Evolutionary conservation across 1,284 basidiomycete species (phyloP), one percentile per base, ranked within the genome.

Genomic region (Boletus putidus): DNA sequence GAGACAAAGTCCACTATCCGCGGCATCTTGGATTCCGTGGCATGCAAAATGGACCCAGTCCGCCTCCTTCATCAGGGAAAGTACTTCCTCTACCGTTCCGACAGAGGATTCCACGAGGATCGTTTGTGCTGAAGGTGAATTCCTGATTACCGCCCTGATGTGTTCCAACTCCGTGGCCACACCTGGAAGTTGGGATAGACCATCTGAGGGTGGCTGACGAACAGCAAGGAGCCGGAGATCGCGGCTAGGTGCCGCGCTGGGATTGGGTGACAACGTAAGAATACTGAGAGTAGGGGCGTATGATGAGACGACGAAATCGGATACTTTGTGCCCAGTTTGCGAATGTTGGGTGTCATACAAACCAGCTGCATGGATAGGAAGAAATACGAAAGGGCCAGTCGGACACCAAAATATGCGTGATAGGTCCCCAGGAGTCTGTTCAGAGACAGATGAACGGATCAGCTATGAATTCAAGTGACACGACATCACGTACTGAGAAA

Each of bases 391-490:
- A 15, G 53, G 60, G 6, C 60, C 60, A 2, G 60, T 62, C 1
- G 60, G 60, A 27, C 60, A 61, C 60, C 61, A 62, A 42, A 59
- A 62, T n/a, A 62, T 37, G 29, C 61, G 61, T 3, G 46, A 31
- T 25, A 49, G 12, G 3, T 53, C n/a, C 25, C 48, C 58, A 18
- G 36, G 48, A 14, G 37, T 43, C 56, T 59, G 12, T 27, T 31
- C 9, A 20, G 31, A 25, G 7, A 21, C 14, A 16, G 21, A 49
- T 25, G 27, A 50, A 11, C 1, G 5, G 10, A 31, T 33, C 2
- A 18, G n/a, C 12, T 8, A 18, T 6, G 37, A 33, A 31, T 9
- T 46, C 20, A 14, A 39, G 16, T 10, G 31, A n/a, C 6, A 16
- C 9, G 15, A 29, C 14, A 6, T 10, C 25, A 43, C n/a, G n/a